phyloP scores from a whole-genome alignment of 352 stramenopile species.

The Salisapilia sapeloensis region DNA sequence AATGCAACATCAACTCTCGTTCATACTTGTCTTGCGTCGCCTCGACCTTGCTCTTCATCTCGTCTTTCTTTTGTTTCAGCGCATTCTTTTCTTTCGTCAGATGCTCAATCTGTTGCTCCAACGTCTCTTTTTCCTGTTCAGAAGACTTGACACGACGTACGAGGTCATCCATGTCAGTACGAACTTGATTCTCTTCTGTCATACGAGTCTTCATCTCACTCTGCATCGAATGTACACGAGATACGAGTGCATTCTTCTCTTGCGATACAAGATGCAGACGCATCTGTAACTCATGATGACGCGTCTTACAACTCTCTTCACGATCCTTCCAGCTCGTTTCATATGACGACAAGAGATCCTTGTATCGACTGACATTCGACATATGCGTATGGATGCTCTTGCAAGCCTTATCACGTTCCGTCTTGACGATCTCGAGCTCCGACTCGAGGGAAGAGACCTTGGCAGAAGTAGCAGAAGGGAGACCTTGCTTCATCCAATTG shows the following conservation, averaged over 20 bases:
- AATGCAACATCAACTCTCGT: conserved; percentile 66
- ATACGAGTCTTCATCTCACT: conserved; percentile 37
- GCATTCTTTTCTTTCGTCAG: conserved; percentile 21
- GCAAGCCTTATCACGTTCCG: too few species aligned
- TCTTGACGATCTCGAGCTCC: too few species aligned
- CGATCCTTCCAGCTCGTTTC: too few species aligned
- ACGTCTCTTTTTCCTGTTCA: conserved; percentile 23
- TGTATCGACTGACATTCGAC: too few species aligned
- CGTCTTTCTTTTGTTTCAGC: conserved; percentile 23
- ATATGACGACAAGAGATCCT: too few species aligned
- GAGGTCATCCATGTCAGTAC: conserved; percentile 38
- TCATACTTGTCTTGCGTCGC: conserved; percentile 66
- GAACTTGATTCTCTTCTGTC: conserved; percentile 30
- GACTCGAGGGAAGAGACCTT: too few species aligned
- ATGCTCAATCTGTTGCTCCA: conserved; percentile 22
- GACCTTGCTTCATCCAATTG: too few species aligned
- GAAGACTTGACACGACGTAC: conserved; percentile 18
- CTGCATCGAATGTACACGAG: too few species aligned
- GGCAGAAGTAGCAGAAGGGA: too few species aligned
- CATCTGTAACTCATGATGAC: too few species aligned
- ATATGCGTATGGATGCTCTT: too few species aligned
- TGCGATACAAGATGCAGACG: background rate
- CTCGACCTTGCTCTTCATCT: conserved; percentile 21
- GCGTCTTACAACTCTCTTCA: too few species aligned
- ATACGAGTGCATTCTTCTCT: conserved; percentile 1